These are phyloP conservation scores for Skeletonema costatum DNA, from an alignment of 108 stramenopile species.

Conservation along the genomic window DNA sequence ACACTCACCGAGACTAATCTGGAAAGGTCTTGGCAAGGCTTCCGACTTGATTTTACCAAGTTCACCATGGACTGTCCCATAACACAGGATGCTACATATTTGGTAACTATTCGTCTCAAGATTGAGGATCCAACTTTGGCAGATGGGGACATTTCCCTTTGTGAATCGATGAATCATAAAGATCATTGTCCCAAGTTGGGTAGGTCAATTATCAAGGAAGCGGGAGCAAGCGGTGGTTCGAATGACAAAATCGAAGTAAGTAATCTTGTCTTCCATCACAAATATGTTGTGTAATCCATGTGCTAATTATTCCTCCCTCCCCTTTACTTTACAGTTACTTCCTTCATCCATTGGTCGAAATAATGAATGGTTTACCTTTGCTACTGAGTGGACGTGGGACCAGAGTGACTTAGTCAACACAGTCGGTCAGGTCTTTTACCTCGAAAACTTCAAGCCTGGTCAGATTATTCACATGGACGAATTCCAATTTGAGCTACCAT, in stretches of 20 bases:
- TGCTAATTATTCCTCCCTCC: not conserved
- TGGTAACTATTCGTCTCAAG: slow-evolving; percentile 54
- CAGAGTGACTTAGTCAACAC: slow-evolving; percentile 27
- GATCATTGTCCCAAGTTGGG: slow-evolving; percentile 22
- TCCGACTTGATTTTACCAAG: slow-evolving; percentile 32
- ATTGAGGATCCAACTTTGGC: slow-evolving; percentile 28
- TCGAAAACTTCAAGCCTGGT: slow-evolving; percentile 43
- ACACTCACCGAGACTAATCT: slow-evolving; percentile 19
- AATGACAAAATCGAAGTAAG: not conserved
- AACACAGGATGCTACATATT: slow-evolving; percentile 21
- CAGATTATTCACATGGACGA: slow-evolving; percentile 47
- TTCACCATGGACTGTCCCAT: slow-evolving; percentile 29
- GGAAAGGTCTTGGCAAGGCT: slow-evolving; percentile 14
- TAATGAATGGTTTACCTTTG: slow-evolving; percentile 54
- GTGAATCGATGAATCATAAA: slow-evolving; percentile 8
- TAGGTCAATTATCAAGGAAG: slow-evolving; percentile 27
- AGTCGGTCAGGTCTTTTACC: slow-evolving; percentile 41
- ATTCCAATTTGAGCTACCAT: slow-evolving; percentile 53
- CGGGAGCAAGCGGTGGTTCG: not conserved
- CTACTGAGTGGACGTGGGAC: slow-evolving; percentile 33
- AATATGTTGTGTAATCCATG: not conserved
- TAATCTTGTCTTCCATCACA: not conserved
- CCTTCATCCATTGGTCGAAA: slow-evolving; percentile 33
- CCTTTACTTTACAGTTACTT: not conserved
- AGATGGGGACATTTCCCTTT: slow-evolving; percentile 14